Percentiles rank a stretch among this genome's conserved stretches.
Evolutionary conservation across 83 land plant genomes (phyloP).

Genomic region (Diphasiastrum complanatum): DNA sequence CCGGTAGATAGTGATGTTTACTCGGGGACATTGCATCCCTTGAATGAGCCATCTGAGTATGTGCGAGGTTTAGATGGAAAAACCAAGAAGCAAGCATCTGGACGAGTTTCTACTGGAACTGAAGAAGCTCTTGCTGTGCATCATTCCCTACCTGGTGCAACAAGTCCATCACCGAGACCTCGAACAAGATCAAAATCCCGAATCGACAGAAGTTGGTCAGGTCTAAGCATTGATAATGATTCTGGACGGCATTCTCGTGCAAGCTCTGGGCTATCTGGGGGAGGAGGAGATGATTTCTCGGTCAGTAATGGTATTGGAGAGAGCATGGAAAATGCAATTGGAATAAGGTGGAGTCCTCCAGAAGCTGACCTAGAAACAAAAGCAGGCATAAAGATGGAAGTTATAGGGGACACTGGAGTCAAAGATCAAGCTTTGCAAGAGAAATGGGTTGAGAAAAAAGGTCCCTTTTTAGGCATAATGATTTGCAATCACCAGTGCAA

Average conservation of each 20-base stretch:
- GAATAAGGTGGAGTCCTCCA: not conserved
- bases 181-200: constrained; percentile 70
- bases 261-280: constrained; percentile 6
- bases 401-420: no score
- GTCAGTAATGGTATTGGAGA: not conserved
- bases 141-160: constrained; percentile 13
- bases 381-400: no score
- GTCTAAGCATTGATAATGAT: constrained; percentile 3
- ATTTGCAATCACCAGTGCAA: constrained; percentile 89
- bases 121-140: constrained; percentile 24
- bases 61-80: constrained; percentile 82
- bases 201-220: constrained; percentile 16
- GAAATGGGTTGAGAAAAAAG: constrained; percentile 67
- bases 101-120: constrained; percentile 29
- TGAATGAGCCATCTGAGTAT: constrained; percentile 79
- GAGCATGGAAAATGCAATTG: not conserved
- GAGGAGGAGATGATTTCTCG: not conserved
- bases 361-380: no score
- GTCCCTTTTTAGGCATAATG: constrained; percentile 63
- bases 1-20: constrained; percentile 20
- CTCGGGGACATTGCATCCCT: constrained; percentile 50
- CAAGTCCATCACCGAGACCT: constrained; percentile 61
- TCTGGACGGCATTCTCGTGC: constrained; percentile 1
- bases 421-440: no score
- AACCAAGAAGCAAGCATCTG: constrained; percentile 54